These are phyloP conservation scores for Solanum okadae DNA, from an alignment of 257 asterid genomes.

Conservation along the genomic window DNA sequence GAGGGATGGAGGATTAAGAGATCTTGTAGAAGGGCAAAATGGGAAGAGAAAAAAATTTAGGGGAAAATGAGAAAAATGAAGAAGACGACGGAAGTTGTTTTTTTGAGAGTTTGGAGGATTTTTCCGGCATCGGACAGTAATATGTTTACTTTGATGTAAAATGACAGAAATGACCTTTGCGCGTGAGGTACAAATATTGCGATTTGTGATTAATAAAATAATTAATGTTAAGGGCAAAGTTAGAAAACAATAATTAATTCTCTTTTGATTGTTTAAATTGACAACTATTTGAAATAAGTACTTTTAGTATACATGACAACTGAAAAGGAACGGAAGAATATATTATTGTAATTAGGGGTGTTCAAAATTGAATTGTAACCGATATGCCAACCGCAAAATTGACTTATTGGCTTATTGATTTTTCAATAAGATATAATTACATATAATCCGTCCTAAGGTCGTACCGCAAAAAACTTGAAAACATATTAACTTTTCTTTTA, in stretches of 20 bases:
- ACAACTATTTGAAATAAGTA: too few species aligned
- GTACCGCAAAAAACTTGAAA: too few species aligned
- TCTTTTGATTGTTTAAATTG: not conserved
- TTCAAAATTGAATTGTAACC: too few species aligned
- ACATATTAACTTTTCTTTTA: too few species aligned
- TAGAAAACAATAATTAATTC: too few species aligned
- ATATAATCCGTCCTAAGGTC: too few species aligned
- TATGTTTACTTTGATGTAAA: constrained; percentile 4
- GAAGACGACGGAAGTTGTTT: not conserved
- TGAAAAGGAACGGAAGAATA: rapidly evolving
- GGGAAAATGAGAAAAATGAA: constrained; percentile 8
- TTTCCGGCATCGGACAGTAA: constrained; percentile 32
- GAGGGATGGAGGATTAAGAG: not conserved
- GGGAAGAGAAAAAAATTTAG: constrained; percentile 7
- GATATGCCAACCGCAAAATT: too few species aligned
- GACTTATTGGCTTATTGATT: too few species aligned
- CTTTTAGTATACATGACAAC: too few species aligned
- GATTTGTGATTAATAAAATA: not conserved
- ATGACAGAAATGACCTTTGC: not conserved
- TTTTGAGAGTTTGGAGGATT: not conserved
- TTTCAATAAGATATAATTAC: too few species aligned
- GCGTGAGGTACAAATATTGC: not conserved
- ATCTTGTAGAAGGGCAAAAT: constrained; percentile 26
- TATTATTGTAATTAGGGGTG: too few species aligned
- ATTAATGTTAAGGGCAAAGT: too few species aligned